These are phyloP conservation scores for Funneliformis geosporum DNA, from an alignment of 192 early-diverging fungal genomes.

Conservation along the genomic window DNA sequence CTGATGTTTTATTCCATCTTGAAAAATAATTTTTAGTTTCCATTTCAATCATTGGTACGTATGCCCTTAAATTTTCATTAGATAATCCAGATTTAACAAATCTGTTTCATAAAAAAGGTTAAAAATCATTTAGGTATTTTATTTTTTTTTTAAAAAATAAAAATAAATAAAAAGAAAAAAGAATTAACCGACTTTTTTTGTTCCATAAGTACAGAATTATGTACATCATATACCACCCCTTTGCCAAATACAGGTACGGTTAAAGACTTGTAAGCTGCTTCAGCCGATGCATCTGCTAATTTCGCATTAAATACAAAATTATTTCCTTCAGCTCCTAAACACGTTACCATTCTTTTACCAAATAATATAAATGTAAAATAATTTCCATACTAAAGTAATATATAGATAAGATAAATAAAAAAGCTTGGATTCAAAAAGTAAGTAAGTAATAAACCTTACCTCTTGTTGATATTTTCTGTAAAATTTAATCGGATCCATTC, in stretches of 20 bases:
- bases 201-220: slow-evolving; percentile 92
- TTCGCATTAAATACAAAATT: slow-evolving; percentile 96
- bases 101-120: slow-evolving; percentile 51
- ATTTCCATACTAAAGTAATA: slow-evolving; percentile 82
- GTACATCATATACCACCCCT: slow-evolving; percentile 96
- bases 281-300: slow-evolving; percentile 81
- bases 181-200: slow-evolving; percentile 79
- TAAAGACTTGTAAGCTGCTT: slow-evolving; percentile 89
- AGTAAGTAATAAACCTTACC: slow-evolving; percentile 31
- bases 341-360: slow-evolving; percentile 86
- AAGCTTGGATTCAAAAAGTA: not conserved
- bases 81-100: slow-evolving; percentile 94
- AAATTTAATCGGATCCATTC: slow-evolving; percentile 87
- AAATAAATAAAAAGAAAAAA: slow-evolving; percentile 18
- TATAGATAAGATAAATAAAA: not conserved
- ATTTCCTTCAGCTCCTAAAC: slow-evolving; percentile 90
- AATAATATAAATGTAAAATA: slow-evolving; percentile 92
- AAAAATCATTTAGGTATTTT: not conserved
- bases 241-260: slow-evolving; percentile 94
- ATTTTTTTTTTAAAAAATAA: not conserved
- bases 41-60: slow-evolving; percentile 83
- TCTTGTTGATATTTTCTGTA: slow-evolving; percentile 77
- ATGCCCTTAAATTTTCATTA: slow-evolving; percentile 80
- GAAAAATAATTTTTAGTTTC: slow-evolving; percentile 82
- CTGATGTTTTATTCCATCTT: slow-evolving; percentile 59